A percentile compares a stretch with the other conserved stretches of the same genome.
Conservation (phyloP, 1,284 basidiomycete species). For the Microbotryum saponariae region DNA sequence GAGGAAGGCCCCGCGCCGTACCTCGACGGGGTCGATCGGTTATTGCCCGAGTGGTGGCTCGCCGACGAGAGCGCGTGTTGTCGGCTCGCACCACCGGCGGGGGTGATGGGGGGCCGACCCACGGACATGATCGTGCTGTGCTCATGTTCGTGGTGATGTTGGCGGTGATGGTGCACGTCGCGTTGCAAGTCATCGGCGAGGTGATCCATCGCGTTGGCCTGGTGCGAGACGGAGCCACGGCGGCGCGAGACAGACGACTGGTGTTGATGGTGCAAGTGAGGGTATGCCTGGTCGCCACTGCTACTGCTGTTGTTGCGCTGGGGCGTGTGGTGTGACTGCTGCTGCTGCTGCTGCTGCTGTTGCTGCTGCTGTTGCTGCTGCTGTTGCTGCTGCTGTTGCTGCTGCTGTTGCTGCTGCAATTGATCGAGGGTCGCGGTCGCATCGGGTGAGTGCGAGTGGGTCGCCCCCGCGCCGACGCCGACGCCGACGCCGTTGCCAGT, state of each 20-base stretch:
- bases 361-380: neutral
- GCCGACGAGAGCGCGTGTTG: no score
- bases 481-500: neutral
- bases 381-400: neutral
- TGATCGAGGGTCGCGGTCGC: neutral
- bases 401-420: slow-evolving; percentile 1
- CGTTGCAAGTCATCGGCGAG: slow-evolving; percentile 30
- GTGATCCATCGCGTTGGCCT: slow-evolving; percentile 27
- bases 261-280: slow-evolving; percentile 5
- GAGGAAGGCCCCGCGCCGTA: no score
- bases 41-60: no score
- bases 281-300: neutral
- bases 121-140: slow-evolving; percentile 10
- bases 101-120: neutral
- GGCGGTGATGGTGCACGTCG: slow-evolving; percentile 25
- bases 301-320: slow-evolving; percentile 4
- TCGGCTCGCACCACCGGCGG: no score
- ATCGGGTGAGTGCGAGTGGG: slow-evolving; percentile 2
- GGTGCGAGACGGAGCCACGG: slow-evolving; percentile 16
- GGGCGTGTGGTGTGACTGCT: slow-evolving; percentile 3
- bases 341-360: no score
- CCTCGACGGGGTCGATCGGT: no score
- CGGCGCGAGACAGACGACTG: slow-evolving; percentile 3
- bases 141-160: slow-evolving; percentile 16
- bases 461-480: neutral